Evolutionary conservation across 2,329 filamentous ascomycete genomes (phyloP), one percentile per base, ranked within the genome.

Genomic region (Colletotrichum cuscutae): DNA sequence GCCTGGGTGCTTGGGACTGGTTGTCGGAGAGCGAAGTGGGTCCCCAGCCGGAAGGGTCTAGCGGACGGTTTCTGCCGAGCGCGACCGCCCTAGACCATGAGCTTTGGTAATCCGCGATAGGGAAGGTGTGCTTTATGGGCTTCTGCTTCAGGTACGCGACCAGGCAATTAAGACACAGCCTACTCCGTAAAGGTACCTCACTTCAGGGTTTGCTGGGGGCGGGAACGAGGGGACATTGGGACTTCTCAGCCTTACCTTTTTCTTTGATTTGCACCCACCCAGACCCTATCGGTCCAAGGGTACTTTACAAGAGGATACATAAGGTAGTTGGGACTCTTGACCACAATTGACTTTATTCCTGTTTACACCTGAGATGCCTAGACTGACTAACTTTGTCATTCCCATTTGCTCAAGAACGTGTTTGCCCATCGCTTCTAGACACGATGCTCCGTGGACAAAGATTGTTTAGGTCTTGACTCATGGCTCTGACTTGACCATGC

Each of bases 61-160:
- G 71, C 32, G 24, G 13, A 5, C 0, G 3, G 7, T 61, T 63
- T 63, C 22, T 73, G 71, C 71, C 68, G 53, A 8, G 5, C 4
- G 12, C 2, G 28, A 73, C 71, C 71, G 71, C 71, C 52, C 37
- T 2, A 3, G 4, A 24, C 32, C 57, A 54, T 53, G 59, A 46
- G 53, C 24, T 59, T 49, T 37, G 28, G 60, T 24, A 68, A 62
- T 64, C 65, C 56, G 46, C 53, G 67, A 70, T 60, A 61, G 66
- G 71, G 53, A 65, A 71, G 71, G 60, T 60, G 67, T 72, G 65
- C 30, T 69, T 46, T 35, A 19, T 35, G 32, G 49, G 61, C 56
- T 37, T 32, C 32, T 69, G 62, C 64, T 65, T 60, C 28, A 59
- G 57, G 37, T 58, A 42, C 37, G 28, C 46, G 32, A 24, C 19